Evolutionary conservation across 352 stramenopile genomes (phyloP), one percentile per base, ranked within the genome.

Genomic region (Globisporangium recalcitrans): DNA sequence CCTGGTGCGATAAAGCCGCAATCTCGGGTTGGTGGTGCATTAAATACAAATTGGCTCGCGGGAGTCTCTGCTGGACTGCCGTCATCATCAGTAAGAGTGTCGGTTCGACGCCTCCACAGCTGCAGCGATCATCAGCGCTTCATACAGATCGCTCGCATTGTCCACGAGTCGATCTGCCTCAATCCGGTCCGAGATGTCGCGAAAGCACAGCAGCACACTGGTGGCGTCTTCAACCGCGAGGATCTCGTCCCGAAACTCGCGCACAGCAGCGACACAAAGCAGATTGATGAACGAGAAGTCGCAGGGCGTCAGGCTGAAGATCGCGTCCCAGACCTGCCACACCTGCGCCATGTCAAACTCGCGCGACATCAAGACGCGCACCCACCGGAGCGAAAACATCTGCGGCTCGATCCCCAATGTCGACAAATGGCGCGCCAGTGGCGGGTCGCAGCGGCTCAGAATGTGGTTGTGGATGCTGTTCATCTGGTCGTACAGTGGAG

Each of bases 261-360:
- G 77, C 3, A 92, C 74, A 5, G 82, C 76, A 9, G 83, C 83
- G n/a, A 89, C 83, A 51, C 80, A 92, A 3, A 92, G 71, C 58
- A 88, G 26, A 42, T 92, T 88, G 61, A 90, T 88, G 40, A 92
- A 90, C 32, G 76, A 80, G 55, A 90, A 90, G 44, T 92, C 80
- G 57, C 64, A 72, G 6, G 80, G 74, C 4, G 83, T 90, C 31
- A 92, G 68, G 21, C 72, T 78, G 60, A 92, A 90, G 61, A 92
- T 88, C 29, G 83, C 72, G 60, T 92, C 80, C 83, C 83, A 92
- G 54, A 92, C 68, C 21, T 81, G 77, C 83, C 83, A 92, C 63
- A 90, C 83, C 38, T 90, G 77, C n/a, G 73, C 62, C 40, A 81
- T 81, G 34, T 84, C 77, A 52, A 88, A 92, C 66, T 92, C 83